Base-by-base conservation (phyloP, 495 filamentous ascomycete species). In the Amphirosellinia nigrospora region DNA sequence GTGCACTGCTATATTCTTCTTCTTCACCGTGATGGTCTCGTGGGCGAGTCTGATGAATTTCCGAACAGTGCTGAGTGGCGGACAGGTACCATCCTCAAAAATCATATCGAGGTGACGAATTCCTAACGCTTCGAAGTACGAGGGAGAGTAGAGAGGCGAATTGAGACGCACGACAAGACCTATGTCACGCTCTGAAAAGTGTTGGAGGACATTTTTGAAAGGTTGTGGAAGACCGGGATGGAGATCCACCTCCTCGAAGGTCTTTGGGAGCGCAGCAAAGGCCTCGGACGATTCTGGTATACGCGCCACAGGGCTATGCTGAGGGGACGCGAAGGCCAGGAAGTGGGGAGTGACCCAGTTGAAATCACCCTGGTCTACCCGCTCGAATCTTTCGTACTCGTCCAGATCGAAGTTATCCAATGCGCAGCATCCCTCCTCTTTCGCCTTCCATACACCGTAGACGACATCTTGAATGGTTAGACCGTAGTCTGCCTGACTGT, bases 51-150 rank as follows among this genome's bases (percentile, higher is more conserved):
- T 94, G 74, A 99, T 96, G 77, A 98, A 99, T 71, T 93, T 92
- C 38, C 91, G 87, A 11, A 99, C 96, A 26, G 94, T 88, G 15
- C 87, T 87, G 21, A 99, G 81, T 4, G 93, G 89, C 19, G 96
- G 96, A 80, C 96, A 98, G 8, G 96, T 99, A 30, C 96, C 96
- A 75, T 99, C 96, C 73, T 98, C 96, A 74, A 99, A 99, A 71
- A 98, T 97, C 96, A 99, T 98, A 78, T 99, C 94, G 26, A 98
- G 84, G 77, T 99, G 96, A 65, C 92, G 88, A 74, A 99, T 98
- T 8, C 95, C 96, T 52, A 99, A 86, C 0, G 93, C 93, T 38
- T 94, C 96, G 75, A 99, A 99, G 82, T 93, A 97, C 26, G 93
- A 94, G 8, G 96, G 92, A 6, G 92, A 94, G 83, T 99, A 99